Evolutionary conservation across 1,284 basidiomycete genomes (phyloP).

Genomic region (Papiliotrema terrestris): DNA sequence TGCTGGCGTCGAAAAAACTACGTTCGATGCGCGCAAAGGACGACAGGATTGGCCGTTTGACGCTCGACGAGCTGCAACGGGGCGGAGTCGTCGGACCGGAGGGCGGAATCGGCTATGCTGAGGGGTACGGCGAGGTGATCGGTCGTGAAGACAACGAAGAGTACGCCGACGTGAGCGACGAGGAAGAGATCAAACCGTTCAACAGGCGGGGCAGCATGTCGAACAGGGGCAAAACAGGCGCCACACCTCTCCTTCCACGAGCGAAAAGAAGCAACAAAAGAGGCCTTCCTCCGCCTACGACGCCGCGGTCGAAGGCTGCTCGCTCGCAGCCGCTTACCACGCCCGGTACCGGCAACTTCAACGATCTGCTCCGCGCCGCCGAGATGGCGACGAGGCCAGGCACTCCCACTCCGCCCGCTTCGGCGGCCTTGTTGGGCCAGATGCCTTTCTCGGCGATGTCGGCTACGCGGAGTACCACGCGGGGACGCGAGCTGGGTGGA

Average conservation of each 20-base stretch:
- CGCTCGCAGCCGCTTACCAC: slow-evolving; percentile 32
- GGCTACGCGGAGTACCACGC: slow-evolving; percentile 26
- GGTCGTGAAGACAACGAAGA: slow-evolving; percentile 23
- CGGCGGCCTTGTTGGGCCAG: background rate
- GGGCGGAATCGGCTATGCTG: slow-evolving; percentile 42
- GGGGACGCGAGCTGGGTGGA: slow-evolving; percentile 13
- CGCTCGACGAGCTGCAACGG: slow-evolving; percentile 36
- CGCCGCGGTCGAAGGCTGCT: slow-evolving; percentile 18
- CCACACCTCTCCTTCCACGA: slow-evolving; percentile 27
- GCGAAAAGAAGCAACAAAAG: slow-evolving; percentile 29
- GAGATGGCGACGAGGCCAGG: slow-evolving; percentile 41
- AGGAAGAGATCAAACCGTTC: slow-evolving; percentile 17
- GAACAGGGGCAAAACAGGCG: slow-evolving; percentile 7
- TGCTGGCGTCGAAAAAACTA: slow-evolving; percentile 45
- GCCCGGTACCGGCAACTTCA: slow-evolving; percentile 43
- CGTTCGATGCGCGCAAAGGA: slow-evolving; percentile 31
- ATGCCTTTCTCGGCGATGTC: slow-evolving; percentile 22
- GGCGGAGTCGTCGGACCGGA: slow-evolving; percentile 41
- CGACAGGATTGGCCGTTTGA: slow-evolving; percentile 30
- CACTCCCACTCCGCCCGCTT: slow-evolving; percentile 27
- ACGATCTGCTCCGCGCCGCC: slow-evolving; percentile 42
- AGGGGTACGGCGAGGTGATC: slow-evolving; percentile 36
- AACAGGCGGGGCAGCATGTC: slow-evolving; percentile 4
- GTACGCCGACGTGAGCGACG: slow-evolving; percentile 17
- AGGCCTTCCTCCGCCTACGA: slow-evolving; percentile 19